These are phyloP conservation scores for Didymella pomorum DNA, from an alignment of 2,329 filamentous ascomycete species.

Conservation along the genomic window DNA sequence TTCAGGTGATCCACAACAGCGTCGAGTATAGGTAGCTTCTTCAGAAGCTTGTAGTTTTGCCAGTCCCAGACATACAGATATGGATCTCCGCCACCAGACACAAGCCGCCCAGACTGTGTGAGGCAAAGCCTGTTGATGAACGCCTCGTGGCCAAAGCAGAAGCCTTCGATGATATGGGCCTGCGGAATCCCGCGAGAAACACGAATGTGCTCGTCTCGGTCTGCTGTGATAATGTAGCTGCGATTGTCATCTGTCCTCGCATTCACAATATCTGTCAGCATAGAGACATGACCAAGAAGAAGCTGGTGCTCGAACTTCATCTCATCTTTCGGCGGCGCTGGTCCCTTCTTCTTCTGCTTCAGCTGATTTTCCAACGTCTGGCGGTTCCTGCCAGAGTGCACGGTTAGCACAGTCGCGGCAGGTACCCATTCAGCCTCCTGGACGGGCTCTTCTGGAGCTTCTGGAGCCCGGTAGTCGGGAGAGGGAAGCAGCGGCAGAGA, in stretches of 20 bases:
- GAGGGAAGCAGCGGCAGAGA: conserved; percentile 73
- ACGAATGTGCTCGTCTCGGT: conserved; percentile 85
- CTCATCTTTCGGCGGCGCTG: conserved; percentile 57
- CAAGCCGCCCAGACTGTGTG: conserved; percentile 68
- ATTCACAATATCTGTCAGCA: conserved; percentile 79
- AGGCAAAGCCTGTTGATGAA: conserved; percentile 83
- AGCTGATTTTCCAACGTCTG: conserved; percentile 65
- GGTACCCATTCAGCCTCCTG: conserved; percentile 56
- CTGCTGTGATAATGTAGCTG: conserved; percentile 70
- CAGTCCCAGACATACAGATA: conserved; percentile 85
- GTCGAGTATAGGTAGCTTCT: conserved; percentile 57
- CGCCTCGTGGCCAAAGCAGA: conserved; percentile 85
- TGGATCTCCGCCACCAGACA: conserved; percentile 88
- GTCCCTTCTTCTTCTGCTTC: conserved; percentile 53
- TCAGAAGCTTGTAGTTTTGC: conserved; percentile 64
- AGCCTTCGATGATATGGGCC: conserved; percentile 85
- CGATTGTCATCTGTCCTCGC: conserved; percentile 59
- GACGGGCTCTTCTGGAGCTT: conserved; percentile 28
- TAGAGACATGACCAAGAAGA: conserved; percentile 91
- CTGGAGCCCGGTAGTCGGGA: conserved; percentile 44
- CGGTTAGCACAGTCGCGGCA: conserved; percentile 65
- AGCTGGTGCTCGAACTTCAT: conserved; percentile 75
- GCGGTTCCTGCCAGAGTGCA: conserved; percentile 69
- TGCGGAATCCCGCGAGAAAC: conserved; percentile 83
- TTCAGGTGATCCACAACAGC: conserved; percentile 32